Conservation (phyloP, 1,284 basidiomycete genomes). For the Puccinia novopanici region DNA sequence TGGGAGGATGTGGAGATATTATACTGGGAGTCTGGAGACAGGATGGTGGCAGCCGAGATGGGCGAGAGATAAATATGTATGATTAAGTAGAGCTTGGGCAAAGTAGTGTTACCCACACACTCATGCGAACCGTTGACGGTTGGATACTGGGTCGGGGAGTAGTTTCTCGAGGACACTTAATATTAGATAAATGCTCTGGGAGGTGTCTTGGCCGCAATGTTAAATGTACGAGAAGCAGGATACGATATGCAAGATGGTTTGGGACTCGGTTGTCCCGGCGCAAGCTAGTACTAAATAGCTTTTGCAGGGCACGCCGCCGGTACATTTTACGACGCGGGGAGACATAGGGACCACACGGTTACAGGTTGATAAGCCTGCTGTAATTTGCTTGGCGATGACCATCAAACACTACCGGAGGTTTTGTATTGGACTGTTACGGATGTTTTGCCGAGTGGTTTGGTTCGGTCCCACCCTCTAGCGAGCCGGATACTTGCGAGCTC, state of each 20-base stretch:
- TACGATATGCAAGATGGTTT: not conserved
- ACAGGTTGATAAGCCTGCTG: slow-evolving; percentile 10
- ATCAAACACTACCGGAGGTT: slow-evolving; percentile 10
- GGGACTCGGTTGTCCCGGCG: slow-evolving; percentile 2
- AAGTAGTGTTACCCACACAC: too few species aligned
- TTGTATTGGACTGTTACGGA: slow-evolving; percentile 5
- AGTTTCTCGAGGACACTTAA: too few species aligned
- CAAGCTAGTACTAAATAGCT: not conserved
- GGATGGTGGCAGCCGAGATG: too few species aligned
- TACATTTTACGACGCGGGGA: slow-evolving; percentile 25
- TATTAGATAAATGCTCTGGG: not conserved
- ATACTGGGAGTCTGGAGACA: too few species aligned
- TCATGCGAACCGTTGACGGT: too few species aligned
- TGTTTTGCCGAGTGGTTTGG: not conserved
- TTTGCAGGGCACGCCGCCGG: not conserved
- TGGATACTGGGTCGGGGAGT: too few species aligned
- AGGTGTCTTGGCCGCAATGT: not conserved
- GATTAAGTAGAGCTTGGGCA: too few species aligned
- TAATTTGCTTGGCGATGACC: slow-evolving; percentile 8
- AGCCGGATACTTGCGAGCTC: slow-evolving; percentile 8
- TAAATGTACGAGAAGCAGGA: not conserved
- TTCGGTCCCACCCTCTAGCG: not conserved
- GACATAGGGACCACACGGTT: slow-evolving; percentile 16
- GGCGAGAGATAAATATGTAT: too few species aligned
- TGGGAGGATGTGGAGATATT: too few species aligned